A percentile compares a stretch with the other conserved stretches of the same genome.
These are phyloP conservation scores for Rubia tinctorum DNA, from an alignment of 305 asterid species.

Conservation along the genomic window DNA sequence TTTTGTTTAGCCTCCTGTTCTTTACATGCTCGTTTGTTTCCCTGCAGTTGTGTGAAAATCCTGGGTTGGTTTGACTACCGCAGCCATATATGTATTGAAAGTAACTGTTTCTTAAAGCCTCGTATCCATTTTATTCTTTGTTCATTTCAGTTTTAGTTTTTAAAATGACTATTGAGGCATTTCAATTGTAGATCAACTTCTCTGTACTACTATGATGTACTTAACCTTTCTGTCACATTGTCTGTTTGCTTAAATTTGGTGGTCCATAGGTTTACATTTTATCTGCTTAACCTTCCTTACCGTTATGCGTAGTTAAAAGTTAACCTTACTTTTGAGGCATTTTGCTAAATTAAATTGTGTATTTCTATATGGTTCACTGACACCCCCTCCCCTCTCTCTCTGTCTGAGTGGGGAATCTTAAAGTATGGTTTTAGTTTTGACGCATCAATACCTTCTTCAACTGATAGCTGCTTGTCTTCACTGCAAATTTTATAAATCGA, in stretches of 20 bases:
- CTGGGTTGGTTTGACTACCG: conserved; percentile 97
- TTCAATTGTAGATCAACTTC: neutral
- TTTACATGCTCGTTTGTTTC: conserved; percentile 11
- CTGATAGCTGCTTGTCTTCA: neutral
- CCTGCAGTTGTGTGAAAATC: conserved; percentile 92
- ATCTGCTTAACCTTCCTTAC: conserved; percentile 4
- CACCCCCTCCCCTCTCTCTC: neutral
- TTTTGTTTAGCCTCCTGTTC: neutral
- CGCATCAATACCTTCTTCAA: neutral
- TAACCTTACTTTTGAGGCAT: neutral
- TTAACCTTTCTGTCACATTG: too few relatives aligned
- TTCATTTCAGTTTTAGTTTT: neutral
- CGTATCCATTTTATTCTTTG: neutral
- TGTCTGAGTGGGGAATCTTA: neutral
- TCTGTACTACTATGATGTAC: neutral
- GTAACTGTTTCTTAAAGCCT: conserved; percentile 19
- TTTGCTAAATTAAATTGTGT: neutral
- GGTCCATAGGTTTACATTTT: neutral
- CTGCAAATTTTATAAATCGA: neutral
- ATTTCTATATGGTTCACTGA: neutral
- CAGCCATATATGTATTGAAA: conserved; percentile 89
- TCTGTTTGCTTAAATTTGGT: too few relatives aligned
- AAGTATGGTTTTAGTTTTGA: neutral
- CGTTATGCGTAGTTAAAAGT: neutral
- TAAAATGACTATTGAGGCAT: neutral